Evolutionary conservation across 805 yeast genomes (phyloP), one percentile per base, ranked within the genome.

Genomic region (Barnettozyma californica): DNA sequence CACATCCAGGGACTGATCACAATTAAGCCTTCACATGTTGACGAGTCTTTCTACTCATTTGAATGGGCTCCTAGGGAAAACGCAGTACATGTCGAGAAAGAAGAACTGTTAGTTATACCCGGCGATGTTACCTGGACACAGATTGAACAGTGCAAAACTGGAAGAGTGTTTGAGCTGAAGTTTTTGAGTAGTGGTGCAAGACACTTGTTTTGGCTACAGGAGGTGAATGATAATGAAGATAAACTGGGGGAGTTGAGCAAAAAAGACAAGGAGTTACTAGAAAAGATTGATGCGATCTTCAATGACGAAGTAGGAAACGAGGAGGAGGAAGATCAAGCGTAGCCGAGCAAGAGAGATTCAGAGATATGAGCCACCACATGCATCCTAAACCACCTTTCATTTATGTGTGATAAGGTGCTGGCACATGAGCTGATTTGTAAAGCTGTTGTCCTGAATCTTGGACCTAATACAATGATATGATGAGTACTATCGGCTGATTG

Each of bases 101-200:
- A 81, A 47, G 90, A 83, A 54, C 71, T 87, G 50, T 70, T 87
- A 54, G 77, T 88, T 39, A 81, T 88, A 56, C 94, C 95, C 0
- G 95, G 95, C 1, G 96, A 89, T 60, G 92, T 86, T 45, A 78
- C 83, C 39, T 87, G 90, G 81, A 77, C 77, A 53, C 86, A 78
- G 47, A 79, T 87, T 40, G 65, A 73, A 44, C 78, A 87, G 26
- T 85, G 95, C 65, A 76, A 68, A 39, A 78, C 89, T 0, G 96
- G 96, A 14, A 73, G 96, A 52, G 90, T 89, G 14, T 83, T 80
- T 55, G 81, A 83, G 21, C 73, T 84, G 66, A 75, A 77, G 51
- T 84, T 84, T 63, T 70, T 74, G 55, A 73, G 81, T 49, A 77
- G 87, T 25, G 85, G 86, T 43, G 82, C 83, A 34, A 71, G 76